Evolutionary conservation across 768 basidiomycete genomes (phyloP).

Genomic region (Filobasidium floriforme): DNA sequence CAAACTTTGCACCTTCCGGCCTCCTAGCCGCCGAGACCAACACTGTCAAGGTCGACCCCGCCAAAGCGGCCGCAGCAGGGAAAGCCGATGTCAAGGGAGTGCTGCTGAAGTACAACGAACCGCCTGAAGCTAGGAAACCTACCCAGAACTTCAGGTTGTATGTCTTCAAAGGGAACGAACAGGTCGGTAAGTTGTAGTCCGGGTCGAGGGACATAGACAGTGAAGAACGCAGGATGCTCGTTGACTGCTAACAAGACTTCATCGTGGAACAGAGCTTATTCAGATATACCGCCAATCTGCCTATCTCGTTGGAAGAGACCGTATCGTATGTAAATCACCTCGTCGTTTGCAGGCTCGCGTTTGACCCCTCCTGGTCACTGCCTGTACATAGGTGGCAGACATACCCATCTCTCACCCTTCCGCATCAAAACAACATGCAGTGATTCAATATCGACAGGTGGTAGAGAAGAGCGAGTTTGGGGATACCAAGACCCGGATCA

Average conservation of each 20-base stretch:
- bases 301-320: constrained; percentile 86
- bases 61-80: constrained; percentile 62
- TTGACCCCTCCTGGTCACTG: neutral
- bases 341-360: too few species aligned
- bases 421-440: constrained; percentile 96
- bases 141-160: constrained; percentile 84
- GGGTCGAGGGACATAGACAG: neutral
- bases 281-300: constrained; percentile 91
- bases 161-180: constrained; percentile 91
- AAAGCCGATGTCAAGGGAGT: constrained; percentile 43
- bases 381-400: constrained; percentile 48
- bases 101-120: constrained; percentile 94
- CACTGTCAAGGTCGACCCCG: constrained; percentile 51
- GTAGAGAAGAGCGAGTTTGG: constrained; percentile 84
- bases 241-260: neutral
- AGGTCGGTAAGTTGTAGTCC: constrained; percentile 61
- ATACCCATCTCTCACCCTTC: constrained; percentile 92
- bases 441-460: constrained; percentile 87
- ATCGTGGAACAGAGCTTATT: constrained; percentile 61
- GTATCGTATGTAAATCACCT: too few species aligned
- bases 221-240: too few species aligned
- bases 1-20: constrained; percentile 82
- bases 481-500: constrained; percentile 63
- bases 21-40: constrained; percentile 94
- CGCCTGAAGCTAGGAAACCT: constrained; percentile 93